Percentiles rank a stretch among this genome's conserved stretches.
Evolutionary conservation across 1,284 basidiomycete species (phyloP).

Genomic region (Wolfiporia cocos): DNA sequence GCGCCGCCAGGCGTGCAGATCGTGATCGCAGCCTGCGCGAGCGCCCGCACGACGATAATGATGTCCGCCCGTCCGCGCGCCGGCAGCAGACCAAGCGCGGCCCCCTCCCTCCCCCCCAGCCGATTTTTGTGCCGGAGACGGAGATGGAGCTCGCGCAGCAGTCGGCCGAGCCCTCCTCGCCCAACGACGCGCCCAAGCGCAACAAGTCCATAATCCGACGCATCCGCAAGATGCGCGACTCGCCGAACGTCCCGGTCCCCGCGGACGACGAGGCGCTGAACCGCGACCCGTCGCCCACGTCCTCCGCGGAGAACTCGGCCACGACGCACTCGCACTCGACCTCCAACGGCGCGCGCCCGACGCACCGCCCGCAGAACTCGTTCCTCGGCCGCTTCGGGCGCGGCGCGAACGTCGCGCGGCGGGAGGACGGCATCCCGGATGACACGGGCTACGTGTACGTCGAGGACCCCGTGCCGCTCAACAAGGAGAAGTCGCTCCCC

Average conservation of each 20-base stretch:
- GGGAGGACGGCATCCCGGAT: conserved; percentile 30
- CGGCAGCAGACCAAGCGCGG: conserved; percentile 23
- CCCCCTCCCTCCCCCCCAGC: conserved; percentile 69
- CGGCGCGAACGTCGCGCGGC: conserved; percentile 15
- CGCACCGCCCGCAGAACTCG: conserved; percentile 64
- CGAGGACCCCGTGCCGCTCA: conserved; percentile 35
- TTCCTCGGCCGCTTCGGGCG: conserved; percentile 67
- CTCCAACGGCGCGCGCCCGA: conserved; percentile 36
- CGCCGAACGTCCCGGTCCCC: conserved; percentile 72
- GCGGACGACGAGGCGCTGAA: conserved; percentile 35
- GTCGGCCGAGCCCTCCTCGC: conserved; percentile 30
- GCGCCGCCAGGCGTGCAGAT: conserved; percentile 5
- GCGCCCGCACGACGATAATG: conserved; percentile 38
- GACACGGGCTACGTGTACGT: conserved; percentile 62
- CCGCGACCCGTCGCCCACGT: conserved; percentile 41
- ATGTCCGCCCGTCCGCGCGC: conserved; percentile 20
- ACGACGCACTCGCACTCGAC: conserved; percentile 9
- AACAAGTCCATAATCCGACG: conserved; percentile 79
- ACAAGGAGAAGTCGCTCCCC: conserved; percentile 60
- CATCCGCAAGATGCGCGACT: conserved; percentile 77
- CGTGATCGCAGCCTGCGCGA: conserved; percentile 31
- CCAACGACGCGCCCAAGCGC: conserved; percentile 47
- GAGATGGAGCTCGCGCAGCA: conserved; percentile 29
- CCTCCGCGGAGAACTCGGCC: conserved; percentile 33
- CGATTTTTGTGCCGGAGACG: conserved; percentile 61